Conservation (phyloP, 306 rosid genomes). For the Cajanus cajan region DNA sequence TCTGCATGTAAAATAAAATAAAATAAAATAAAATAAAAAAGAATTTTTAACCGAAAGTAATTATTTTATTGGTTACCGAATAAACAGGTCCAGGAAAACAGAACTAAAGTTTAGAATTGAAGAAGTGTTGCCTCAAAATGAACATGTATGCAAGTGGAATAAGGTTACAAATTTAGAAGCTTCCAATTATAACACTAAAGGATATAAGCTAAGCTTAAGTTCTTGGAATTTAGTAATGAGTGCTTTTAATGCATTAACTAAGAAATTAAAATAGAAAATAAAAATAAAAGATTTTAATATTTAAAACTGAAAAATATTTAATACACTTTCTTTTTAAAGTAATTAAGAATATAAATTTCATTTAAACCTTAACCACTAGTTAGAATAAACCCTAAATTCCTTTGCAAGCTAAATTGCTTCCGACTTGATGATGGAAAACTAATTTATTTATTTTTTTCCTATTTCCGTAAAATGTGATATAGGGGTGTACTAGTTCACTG, state of each 20-base stretch:
- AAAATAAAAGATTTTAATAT: not conserved
- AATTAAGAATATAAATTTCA: not conserved
- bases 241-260: not conserved
- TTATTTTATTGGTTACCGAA: not conserved
- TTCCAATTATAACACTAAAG: not conserved
- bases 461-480: not conserved
- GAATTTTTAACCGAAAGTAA: not conserved
- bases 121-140: not conserved
- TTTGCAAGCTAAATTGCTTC: not conserved
- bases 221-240: not conserved
- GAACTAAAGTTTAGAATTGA: not conserved
- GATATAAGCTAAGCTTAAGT: not conserved
- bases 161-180: not conserved
- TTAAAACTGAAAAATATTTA: not conserved
- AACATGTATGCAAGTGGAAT: not conserved
- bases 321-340: not conserved
- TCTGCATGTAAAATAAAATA: no score
- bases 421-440: not conserved
- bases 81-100: not conserved
- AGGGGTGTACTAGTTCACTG: not conserved
- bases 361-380: not conserved
- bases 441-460: not conserved
- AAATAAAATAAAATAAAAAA: no score
- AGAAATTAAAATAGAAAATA: not conserved
- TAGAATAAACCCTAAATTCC: conserved; percentile 1